Conservation (phyloP, 2,329 filamentous ascomycete genomes). For the Aspergillus sp. region DNA sequence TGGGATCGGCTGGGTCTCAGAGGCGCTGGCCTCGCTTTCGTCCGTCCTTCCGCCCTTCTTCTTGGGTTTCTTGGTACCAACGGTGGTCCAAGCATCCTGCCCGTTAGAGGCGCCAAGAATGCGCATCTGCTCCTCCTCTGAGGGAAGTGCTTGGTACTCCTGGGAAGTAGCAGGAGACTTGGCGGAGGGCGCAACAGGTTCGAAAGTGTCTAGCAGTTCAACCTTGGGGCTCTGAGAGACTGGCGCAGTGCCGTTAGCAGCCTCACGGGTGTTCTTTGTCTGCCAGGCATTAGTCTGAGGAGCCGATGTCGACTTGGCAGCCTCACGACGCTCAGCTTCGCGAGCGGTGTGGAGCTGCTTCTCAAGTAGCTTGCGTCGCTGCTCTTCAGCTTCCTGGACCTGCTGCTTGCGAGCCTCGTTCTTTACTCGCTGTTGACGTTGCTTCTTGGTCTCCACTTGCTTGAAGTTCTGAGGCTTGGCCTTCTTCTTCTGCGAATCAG, state of each 20-base stretch:
- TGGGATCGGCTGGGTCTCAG: constrained; percentile 37
- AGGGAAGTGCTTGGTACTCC: constrained; percentile 55
- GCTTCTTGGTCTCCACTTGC: constrained; percentile 85
- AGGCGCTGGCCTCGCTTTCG: constrained; percentile 51
- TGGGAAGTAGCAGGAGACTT: constrained; percentile 27
- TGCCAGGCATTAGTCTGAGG: constrained; percentile 58
- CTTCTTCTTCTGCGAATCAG: constrained; percentile 60
- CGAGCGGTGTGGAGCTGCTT: constrained; percentile 82
- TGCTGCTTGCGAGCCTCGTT: constrained; percentile 76
- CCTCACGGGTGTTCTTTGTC: constrained; percentile 40
- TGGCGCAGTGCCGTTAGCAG: constrained; percentile 29
- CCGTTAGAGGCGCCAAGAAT: constrained; percentile 51
- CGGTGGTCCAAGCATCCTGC: constrained; percentile 65
- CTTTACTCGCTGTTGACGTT: constrained; percentile 90
- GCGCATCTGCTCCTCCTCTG: constrained; percentile 66
- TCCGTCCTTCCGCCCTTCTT: constrained; percentile 49
- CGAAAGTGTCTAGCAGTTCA: constrained; percentile 51
- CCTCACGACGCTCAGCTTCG: constrained; percentile 81
- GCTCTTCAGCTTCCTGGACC: constrained; percentile 76
- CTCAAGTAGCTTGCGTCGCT: constrained; percentile 76
- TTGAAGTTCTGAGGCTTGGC: constrained; percentile 64
- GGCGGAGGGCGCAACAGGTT: constrained; percentile 27
- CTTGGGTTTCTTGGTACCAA: constrained; percentile 63
- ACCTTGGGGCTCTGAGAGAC: constrained; percentile 26
- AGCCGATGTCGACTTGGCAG: constrained; percentile 52